A percentile compares a stretch with the other conserved stretches of the same genome.
phyloP scores from a whole-genome alignment of 2,329 filamentous ascomycete species.

The Xylogone sp. region DNA sequence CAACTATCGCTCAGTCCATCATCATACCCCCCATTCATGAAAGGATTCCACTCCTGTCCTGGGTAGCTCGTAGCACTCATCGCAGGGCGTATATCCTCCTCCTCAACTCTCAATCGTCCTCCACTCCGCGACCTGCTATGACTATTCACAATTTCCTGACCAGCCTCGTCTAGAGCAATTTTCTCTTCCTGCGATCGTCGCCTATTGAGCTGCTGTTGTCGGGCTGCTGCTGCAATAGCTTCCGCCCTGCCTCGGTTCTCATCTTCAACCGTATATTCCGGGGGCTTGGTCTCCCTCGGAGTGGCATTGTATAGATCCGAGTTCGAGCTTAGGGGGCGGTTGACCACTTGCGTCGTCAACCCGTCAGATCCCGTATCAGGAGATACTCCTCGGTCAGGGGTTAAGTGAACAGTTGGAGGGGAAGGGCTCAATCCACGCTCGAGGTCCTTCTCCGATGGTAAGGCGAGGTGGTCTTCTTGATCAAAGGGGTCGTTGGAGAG shows the following conservation, averaged over 20 bases:
- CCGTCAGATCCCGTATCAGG: background rate
- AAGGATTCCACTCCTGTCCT: constrained; percentile 58
- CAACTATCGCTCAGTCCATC: background rate
- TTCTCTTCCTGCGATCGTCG: constrained; percentile 45
- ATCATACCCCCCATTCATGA: background rate
- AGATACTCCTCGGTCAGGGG: constrained; percentile 4
- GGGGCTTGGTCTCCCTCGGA: constrained; percentile 14
- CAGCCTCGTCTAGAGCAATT: constrained; percentile 37
- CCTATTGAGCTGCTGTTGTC: constrained; percentile 22
- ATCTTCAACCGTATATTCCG: constrained; percentile 16
- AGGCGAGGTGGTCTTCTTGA: background rate
- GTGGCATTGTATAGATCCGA: constrained; percentile 34
- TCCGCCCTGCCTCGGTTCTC: background rate
- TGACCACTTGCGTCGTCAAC: constrained; percentile 1
- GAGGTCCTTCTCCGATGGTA: background rate
- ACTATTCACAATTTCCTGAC: constrained; percentile 5
- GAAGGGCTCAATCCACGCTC: constrained; percentile 2
- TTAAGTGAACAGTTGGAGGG: constrained; percentile 9
- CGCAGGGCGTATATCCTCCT: constrained; percentile 32
- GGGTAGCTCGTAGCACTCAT: constrained; percentile 69
- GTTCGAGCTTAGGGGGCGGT: constrained; percentile 1
- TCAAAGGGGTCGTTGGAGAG: constrained; percentile 4
- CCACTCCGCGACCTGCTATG: background rate
- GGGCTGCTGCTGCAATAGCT: background rate
- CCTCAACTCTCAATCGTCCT: constrained; percentile 34